These are phyloP conservation scores for Plasmodium berghei DNA, from an alignment of 169 alveolate species.

Conservation along the genomic window DNA sequence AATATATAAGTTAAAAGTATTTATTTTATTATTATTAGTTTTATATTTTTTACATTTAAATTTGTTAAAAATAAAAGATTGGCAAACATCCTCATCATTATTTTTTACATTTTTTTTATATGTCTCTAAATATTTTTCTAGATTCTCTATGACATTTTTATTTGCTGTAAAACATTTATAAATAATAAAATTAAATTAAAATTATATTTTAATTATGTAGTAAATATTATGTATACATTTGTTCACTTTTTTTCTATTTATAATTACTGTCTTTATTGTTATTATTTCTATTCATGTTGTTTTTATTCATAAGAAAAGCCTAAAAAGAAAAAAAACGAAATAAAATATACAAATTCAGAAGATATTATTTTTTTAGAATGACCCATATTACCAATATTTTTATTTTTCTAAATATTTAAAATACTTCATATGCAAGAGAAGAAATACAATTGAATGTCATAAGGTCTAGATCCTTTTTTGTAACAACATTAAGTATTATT, in stretches of 20 bases:
- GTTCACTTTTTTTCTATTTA: background rate
- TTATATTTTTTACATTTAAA: conserved; percentile 42
- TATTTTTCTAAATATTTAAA: background rate
- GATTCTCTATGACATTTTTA: conserved; percentile 60
- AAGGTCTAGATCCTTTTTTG: conserved; percentile 67
- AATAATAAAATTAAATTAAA: conserved; percentile 2
- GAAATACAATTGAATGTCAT: conserved; percentile 56
- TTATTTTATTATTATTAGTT: conserved; percentile 2
- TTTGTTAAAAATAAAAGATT: conserved; percentile 33
- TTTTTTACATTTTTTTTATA: conserved; percentile 64
- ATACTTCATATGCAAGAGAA: conserved; percentile 66
- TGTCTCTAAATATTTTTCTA: conserved; percentile 68
- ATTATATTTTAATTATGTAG: background rate
- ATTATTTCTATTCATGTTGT: background rate
- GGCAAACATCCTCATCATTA: conserved; percentile 30
- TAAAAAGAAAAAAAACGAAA: background rate
- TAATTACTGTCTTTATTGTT: conserved; percentile 28
- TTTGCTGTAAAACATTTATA: conserved; percentile 4
- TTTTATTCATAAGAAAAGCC: conserved; percentile 34
- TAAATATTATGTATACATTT: background rate
- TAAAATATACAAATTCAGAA: background rate
- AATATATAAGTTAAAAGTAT: conserved; percentile 1
- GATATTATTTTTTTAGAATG: too few species aligned
- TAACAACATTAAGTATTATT: conserved; percentile 53
- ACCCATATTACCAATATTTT: too few species aligned